Evolutionary conservation across 441 rosid species (phyloP), one percentile per base, ranked within the genome.

Genomic region (Geranium incanum): DNA sequence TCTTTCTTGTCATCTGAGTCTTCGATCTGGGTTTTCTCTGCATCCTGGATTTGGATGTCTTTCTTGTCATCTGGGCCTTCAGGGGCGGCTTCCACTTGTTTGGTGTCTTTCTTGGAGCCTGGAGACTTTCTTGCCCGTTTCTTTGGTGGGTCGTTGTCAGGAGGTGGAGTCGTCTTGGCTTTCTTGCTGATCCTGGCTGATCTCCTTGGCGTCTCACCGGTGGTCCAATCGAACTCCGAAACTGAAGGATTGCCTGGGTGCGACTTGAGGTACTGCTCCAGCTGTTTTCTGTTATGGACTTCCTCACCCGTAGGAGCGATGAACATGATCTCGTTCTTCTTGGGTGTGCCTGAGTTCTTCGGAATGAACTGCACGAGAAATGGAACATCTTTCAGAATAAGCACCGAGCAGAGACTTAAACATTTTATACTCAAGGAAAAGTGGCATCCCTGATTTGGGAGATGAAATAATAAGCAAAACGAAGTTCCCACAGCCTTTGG

Each of bases 281-380:
- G 78, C 68, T 85, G 93, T 75, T 88, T 92, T 70, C 86, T 84
- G 82, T 39, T 87, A 72, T 68, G 82, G 45, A 89, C 85, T 86
- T 90, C 95, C 60, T 90, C 94, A 8, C 99, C 97, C 23, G 89
- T 88, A 60, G 99, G 99, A 75, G 99, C 85, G 78, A 88, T 73
- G 74, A 90, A 92, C 83, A 86, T 74, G 76, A 89, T 86, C 78
- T 92, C 95, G 36, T 76, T 83, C 81, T 86, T 88, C 91, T 84
- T 87, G 60, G 87, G 86, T 36, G 95, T 79, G 0, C 95, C 88
- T 33, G 68, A 83, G 80, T 80, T 85, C 87, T 86, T 89, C 8
- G 91, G 89, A 6, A 78, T 64, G 72, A 79, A 84, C 97, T 93
- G 88, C 73, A 67, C 4, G 12, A 48, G 57, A 12, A 48, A 48